Evolutionary conservation across 345 rosid species (phyloP), one percentile per base, ranked within the genome.

Genomic region (Xanthoceras sorbifolium): DNA sequence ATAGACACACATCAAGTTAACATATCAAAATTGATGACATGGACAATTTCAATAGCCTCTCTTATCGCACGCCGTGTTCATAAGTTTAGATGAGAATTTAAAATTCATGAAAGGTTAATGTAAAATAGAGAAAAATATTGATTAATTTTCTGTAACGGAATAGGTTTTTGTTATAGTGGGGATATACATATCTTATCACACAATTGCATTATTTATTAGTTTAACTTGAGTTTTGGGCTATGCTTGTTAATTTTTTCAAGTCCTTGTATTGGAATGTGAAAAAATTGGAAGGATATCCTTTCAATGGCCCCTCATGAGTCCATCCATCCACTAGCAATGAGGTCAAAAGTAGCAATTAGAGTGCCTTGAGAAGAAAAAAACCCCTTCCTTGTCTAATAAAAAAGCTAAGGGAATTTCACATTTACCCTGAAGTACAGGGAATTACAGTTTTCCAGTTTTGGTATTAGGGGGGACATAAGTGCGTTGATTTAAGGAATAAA

Each of bases 261-360:
- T 0, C 52, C 44, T 1, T 77, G 3, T 52, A 46, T 40, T 32
- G 60, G 36, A 75, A 57, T 20, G 65, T 40, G 69, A 69, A 72
- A 67, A 36, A 62, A 38, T 54, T 72, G 84, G 78, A 81, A n/a
- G n/a, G n/a, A n/a, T n/a, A 81, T 79, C 82, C 48, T n/a, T 85
- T 78, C 81, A 29, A 22, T 57, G 79, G 79, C 14, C 78, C 86
- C 79, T 2, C 78, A 5, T 22, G 23, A 36, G 36, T 38, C 76
- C 79, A 64, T 66, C 73, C 78, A 64, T 23, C 85, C 72, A 28
- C 73, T 34, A 20, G 38, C 38, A 61, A 76, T 76, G 31, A 65
- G 80, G 90, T 87, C 90, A 85, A 87, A 85, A 85, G 88, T 77
- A 68, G 88, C 79, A 78, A 84, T 82, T 62, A 76, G 73, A 69